phyloP scores from a whole-genome alignment of 305 asterid species.

The Solanum chacoense region DNA sequence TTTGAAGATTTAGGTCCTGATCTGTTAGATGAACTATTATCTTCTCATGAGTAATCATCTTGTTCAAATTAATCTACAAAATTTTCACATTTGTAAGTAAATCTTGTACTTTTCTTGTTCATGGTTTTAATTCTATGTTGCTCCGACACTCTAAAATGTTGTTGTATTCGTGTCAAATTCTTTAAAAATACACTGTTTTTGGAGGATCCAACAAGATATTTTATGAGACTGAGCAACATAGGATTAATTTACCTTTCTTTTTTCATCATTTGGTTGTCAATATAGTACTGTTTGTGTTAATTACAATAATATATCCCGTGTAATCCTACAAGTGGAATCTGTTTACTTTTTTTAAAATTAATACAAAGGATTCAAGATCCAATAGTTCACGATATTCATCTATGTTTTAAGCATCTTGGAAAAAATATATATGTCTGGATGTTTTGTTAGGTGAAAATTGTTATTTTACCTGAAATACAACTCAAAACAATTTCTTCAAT shows the following conservation, averaged over 20 bases:
- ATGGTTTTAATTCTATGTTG: not conserved
- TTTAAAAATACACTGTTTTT: not conserved
- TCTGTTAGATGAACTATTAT: slow-evolving; percentile 35
- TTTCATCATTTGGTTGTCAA: not conserved
- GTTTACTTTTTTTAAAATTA: not conserved
- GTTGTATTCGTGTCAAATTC: not conserved
- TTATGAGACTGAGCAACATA: not conserved
- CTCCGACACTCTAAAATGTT: accelerated
- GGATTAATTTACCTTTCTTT: not conserved
- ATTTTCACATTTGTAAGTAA: not conserved
- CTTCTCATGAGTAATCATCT: not conserved
- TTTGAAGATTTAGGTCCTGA: slow-evolving; percentile 51
- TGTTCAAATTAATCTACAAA: not conserved
- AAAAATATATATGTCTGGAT: not conserved
- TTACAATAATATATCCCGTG: not conserved
- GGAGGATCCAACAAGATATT: not conserved
- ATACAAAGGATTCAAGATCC: not conserved
- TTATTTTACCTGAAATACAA: not conserved
- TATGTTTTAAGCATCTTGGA: not conserved
- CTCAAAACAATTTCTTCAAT: not conserved
- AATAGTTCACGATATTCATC: not conserved
- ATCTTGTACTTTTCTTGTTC: not conserved
- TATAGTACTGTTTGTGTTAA: not conserved
- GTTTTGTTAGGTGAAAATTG: not conserved
- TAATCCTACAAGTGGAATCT: accelerated